Evolutionary conservation across 2,329 filamentous ascomycete genomes (phyloP).

Genomic region (Karstenula rhodostoma): DNA sequence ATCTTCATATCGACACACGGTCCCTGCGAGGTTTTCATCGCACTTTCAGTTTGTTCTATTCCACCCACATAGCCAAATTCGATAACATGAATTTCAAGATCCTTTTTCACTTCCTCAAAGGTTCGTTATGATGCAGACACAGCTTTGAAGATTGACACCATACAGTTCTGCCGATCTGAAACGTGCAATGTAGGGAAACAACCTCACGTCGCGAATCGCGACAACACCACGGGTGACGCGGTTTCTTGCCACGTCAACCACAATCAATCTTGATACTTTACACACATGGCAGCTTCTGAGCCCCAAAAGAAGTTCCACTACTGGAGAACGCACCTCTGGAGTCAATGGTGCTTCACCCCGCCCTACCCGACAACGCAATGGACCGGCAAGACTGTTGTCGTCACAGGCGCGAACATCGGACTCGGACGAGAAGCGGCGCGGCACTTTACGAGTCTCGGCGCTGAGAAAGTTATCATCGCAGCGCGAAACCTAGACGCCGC

Average conservation of each 20-base stretch:
- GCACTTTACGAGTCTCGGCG: constrained; percentile 51
- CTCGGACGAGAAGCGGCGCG: constrained; percentile 55
- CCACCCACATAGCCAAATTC: too few relatives aligned
- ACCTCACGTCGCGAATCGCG: neutral
- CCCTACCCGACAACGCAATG: constrained; percentile 34
- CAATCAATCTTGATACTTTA: too few relatives aligned
- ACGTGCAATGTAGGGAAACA: constrained; percentile 4
- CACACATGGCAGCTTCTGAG: neutral
- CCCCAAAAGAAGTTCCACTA: constrained; percentile 9
- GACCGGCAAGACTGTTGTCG: constrained; percentile 50
- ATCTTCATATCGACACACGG: too few relatives aligned
- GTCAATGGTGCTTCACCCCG: constrained; percentile 33
- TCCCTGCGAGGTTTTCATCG: too few relatives aligned
- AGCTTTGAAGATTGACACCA: neutral
- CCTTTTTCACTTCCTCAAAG: too few relatives aligned
- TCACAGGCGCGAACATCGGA: constrained; percentile 58
- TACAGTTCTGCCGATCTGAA: neutral
- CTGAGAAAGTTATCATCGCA: constrained; percentile 54
- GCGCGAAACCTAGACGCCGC: constrained; percentile 53
- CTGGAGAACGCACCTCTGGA: constrained; percentile 5
- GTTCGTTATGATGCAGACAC: neutral
- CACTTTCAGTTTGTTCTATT: too few relatives aligned
- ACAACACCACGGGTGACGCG: neutral
- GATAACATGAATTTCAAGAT: too few relatives aligned
- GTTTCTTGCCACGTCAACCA: neutral